Percentiles rank a stretch among this genome's conserved stretches.
Evolutionary conservation across 305 asterid species (phyloP).

Genomic region (Rubia tinctorum): DNA sequence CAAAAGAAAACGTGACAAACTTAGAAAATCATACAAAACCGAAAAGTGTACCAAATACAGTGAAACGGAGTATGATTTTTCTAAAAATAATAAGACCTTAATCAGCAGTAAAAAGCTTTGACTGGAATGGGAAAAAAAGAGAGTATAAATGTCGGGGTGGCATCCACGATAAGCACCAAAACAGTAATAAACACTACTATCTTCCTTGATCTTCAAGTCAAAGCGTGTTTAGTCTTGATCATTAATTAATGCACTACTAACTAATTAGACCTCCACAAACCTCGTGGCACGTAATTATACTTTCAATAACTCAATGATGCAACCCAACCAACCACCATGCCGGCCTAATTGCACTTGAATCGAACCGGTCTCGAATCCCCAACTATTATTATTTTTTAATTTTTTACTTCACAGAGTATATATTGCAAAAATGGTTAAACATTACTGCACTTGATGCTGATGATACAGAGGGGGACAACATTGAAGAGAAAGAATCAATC

Average conservation of each 20-base stretch:
- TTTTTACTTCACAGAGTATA: background rate
- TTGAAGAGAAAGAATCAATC: background rate
- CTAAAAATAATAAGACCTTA: too few relatives aligned
- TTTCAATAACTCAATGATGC: background rate
- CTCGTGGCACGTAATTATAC: background rate
- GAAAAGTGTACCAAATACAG: too few relatives aligned
- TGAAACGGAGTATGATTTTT: too few relatives aligned
- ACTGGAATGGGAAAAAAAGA: too few relatives aligned
- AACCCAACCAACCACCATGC: conserved; percentile 4
- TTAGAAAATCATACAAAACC: too few relatives aligned
- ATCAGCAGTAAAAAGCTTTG: too few relatives aligned
- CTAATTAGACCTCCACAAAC: background rate
- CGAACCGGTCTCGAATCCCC: background rate
- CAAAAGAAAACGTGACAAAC: too few relatives aligned
- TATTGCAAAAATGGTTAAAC: background rate
- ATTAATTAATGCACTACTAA: background rate
- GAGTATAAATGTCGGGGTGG: background rate
- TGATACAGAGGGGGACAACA: conserved; percentile 9
- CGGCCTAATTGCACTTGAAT: background rate
- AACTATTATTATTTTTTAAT: too few relatives aligned
- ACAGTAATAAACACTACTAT: too few relatives aligned
- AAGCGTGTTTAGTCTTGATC: background rate
- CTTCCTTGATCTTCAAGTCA: background rate
- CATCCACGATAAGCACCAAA: background rate
- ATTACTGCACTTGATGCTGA: background rate